Evolutionary conservation across 2,329 filamentous ascomycete genomes (phyloP).

Genomic region (Neonectria coccinea): DNA sequence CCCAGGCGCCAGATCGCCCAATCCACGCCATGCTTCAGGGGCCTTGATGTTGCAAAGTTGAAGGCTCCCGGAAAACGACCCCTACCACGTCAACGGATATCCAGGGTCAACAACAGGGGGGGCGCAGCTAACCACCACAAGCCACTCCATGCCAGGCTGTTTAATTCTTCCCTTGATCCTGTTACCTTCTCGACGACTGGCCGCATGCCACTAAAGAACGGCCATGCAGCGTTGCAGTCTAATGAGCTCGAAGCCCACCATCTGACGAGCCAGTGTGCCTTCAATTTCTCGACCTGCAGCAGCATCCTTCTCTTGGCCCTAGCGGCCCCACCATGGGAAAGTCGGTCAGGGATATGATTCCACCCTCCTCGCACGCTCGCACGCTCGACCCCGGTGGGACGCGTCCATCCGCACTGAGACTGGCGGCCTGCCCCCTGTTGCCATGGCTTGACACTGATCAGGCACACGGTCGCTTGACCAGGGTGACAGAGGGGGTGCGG

Average conservation of each 20-base stretch:
- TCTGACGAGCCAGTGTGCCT: slow-evolving; percentile 47
- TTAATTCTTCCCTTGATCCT: slow-evolving; percentile 34
- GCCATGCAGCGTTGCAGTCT: slow-evolving; percentile 40
- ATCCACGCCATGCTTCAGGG: slow-evolving; percentile 23
- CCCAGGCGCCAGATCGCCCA: slow-evolving; percentile 30
- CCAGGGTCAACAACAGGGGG: slow-evolving; percentile 17
- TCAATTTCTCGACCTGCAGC: slow-evolving; percentile 48
- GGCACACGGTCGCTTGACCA: slow-evolving; percentile 39
- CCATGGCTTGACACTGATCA: slow-evolving; percentile 40
- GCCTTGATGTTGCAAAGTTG: slow-evolving; percentile 18
- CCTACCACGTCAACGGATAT: slow-evolving; percentile 22
- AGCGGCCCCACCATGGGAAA: slow-evolving; percentile 43
- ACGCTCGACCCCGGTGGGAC: slow-evolving; percentile 39
- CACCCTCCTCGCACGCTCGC: slow-evolving; percentile 32
- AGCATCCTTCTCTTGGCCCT: slow-evolving; percentile 47
- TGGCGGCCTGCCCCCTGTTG: slow-evolving; percentile 33
- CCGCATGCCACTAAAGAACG: slow-evolving; percentile 40
- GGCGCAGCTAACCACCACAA: slow-evolving; percentile 18
- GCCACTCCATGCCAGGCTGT: slow-evolving; percentile 12
- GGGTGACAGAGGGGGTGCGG: slow-evolving; percentile 35
- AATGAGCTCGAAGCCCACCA: slow-evolving; percentile 32
- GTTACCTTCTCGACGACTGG: slow-evolving; percentile 22
- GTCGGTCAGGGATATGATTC: slow-evolving; percentile 49
- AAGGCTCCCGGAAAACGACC: slow-evolving; percentile 32
- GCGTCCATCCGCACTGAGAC: slow-evolving; percentile 35